These are phyloP conservation scores for Clitopilus hobsonii DNA, from an alignment of 768 basidiomycete genomes.

Conservation along the genomic window DNA sequence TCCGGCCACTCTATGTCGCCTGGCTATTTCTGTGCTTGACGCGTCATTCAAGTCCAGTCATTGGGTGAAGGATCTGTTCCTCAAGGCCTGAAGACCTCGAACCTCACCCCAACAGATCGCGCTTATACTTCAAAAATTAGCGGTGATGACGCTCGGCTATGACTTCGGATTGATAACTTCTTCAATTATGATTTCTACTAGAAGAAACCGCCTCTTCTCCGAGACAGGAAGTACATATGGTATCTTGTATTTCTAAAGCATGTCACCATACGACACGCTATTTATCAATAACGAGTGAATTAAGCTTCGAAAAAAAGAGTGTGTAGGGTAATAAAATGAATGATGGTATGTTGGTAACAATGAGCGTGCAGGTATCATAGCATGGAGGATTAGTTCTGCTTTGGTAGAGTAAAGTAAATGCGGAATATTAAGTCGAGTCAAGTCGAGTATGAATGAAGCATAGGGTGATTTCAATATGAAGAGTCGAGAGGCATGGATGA, in stretches of 20 bases:
- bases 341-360: neutral
- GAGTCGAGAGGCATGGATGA: neutral
- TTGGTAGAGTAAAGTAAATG: neutral
- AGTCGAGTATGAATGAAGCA: neutral
- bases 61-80: too few species aligned
- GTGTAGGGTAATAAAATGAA: neutral
- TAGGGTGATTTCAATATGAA: neutral
- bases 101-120: too few species aligned
- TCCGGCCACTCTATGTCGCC: too few species aligned
- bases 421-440: neutral
- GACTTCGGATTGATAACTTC: neutral
- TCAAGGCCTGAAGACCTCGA: too few species aligned
- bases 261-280: too few species aligned
- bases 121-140: too few species aligned
- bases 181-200: neutral
- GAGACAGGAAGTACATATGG: neutral
- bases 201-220: neutral
- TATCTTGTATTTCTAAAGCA: neutral
- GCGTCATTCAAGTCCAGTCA: too few species aligned
- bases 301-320: neutral
- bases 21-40: too few species aligned
- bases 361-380: neutral
- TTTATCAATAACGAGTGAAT: neutral
- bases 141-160: too few species aligned
- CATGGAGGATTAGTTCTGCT: neutral